Base-by-base conservation (phyloP, 1,139 yeast species). In the Entelexis sorbosivorans region DNA sequence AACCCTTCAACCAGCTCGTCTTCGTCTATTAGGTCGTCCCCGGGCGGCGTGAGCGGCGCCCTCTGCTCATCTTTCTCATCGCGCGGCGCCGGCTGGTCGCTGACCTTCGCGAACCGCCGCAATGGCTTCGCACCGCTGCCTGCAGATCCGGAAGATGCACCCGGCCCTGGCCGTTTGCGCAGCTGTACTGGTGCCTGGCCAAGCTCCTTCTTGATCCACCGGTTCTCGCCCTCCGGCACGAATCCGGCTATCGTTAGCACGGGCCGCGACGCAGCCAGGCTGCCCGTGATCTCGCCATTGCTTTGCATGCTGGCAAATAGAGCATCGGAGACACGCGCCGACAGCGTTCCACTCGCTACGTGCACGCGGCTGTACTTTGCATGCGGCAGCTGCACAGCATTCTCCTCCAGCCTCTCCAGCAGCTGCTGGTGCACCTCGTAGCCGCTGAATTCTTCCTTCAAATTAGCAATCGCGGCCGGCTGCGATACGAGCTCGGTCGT, bases 241-340 rank as follows among this genome's bases (percentile, higher is more conserved):
- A 83, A 79, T 0, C 93, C 93, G 11, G 75, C 70, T 74, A 80
- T 72, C 47, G 82, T 69, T 28, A 78, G 84, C 54, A 78, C 80
- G 52, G 82, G 64, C 42, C 73, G 70, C 57, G 76, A 76, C 1
- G 56, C 17, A 52, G 60, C 19, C 71, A 73, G 60, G 70, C 57
- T 59, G 13, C 89, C 91, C 16, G 64, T 60, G 28, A 82, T 65
- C 35, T 57, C 64, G 17, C 87, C 89, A 16, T 72, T 73, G 20
- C 68, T 65, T 28, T 64, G 65, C 58, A 80, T 65, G 2, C 76
- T 61, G 2, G 64, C 66, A 60, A 64, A 71, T 6, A 82, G 59
- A 43, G 67, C 64, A 39, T 66, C 65, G 50, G 79, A 70, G 40
- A 77, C 71, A 45, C 64, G 62, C 2, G 66, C 63, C 8, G 79